Percentiles rank a stretch among this genome's conserved stretches.
Evolutionary conservation across 345 rosid species (phyloP).

Genomic region (Boechera stricta): DNA sequence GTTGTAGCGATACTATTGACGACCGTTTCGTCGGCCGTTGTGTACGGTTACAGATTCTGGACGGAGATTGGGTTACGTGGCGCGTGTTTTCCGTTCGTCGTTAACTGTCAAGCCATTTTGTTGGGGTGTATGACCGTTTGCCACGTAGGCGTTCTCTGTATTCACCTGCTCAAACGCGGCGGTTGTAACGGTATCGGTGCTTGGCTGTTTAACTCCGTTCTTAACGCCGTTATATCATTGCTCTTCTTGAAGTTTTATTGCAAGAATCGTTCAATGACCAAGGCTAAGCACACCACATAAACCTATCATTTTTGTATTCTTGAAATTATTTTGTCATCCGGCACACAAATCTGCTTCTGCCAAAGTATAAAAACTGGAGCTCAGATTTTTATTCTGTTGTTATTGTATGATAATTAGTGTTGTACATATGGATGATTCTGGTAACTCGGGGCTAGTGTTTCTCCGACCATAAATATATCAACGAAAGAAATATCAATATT

Average conservation of each 20-base stretch:
- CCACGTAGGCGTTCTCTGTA: constrained; percentile 75
- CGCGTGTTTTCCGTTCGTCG: constrained; percentile 77
- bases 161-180: constrained; percentile 74
- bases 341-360: constrained; percentile 13
- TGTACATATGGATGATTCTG: constrained; percentile 2
- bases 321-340: not conserved
- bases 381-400: not conserved
- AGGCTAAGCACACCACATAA: not conserved
- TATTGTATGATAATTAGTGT: constrained; percentile 16
- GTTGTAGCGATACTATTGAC: constrained; percentile 72
- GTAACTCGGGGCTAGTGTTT: not conserved
- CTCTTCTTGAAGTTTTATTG: constrained; percentile 71
- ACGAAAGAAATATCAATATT: not conserved
- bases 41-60: constrained; percentile 96
- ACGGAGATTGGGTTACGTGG: constrained; percentile 75
- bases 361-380: constrained; percentile 1
- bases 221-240: constrained; percentile 66
- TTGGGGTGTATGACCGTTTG: constrained; percentile 70
- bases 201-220: constrained; percentile 80
- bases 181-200: constrained; percentile 96
- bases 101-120: constrained; percentile 64
- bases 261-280: constrained; percentile 43
- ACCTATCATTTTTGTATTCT: constrained; percentile 21
- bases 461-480: not conserved
- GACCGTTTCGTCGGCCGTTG: constrained; percentile 69